phyloP scores from a whole-genome alignment of 2,329 filamentous ascomycete genomes.

The Aspergillus piperis region DNA sequence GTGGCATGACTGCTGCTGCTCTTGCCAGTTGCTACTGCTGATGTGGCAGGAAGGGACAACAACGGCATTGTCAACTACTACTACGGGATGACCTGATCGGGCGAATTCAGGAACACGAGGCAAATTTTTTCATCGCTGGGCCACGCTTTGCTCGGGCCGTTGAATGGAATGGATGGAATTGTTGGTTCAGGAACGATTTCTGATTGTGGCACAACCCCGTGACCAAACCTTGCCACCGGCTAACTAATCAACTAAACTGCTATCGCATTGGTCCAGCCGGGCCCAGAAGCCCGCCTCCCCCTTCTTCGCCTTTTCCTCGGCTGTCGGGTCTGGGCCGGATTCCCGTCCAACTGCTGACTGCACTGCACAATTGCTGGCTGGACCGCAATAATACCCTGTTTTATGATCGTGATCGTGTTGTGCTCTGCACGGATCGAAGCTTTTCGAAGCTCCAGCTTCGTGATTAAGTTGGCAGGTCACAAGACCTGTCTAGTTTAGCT shows the following conservation, averaged over 20 bases:
- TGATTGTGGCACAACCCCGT: neutral
- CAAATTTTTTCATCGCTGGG: neutral
- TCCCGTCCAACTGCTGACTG: neutral
- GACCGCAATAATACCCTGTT: too few species aligned
- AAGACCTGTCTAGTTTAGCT: too few species aligned
- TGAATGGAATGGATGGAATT: too few species aligned
- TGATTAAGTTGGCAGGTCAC: too few species aligned
- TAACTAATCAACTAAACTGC: neutral
- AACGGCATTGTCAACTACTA: neutral
- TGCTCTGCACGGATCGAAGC: too few species aligned
- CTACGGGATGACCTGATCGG: neutral
- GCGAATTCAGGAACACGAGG: neutral
- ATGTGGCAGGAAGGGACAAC: neutral
- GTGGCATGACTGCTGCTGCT: conserved; percentile 1
- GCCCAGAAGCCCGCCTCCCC: neutral
- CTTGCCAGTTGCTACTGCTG: neutral
- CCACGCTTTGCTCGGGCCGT: neutral
- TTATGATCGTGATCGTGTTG: too few species aligned
- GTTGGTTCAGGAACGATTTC: neutral
- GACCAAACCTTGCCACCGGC: neutral
- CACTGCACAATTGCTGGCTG: too few species aligned
- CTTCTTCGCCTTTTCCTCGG: neutral
- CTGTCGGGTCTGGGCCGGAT: neutral
- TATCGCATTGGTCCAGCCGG: neutral
- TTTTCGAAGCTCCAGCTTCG: too few species aligned